Evolutionary conservation across 1,139 yeast genomes (phyloP), one percentile per base, ranked within the genome.

Genomic region (Citeromyces hawaiiensis): DNA sequence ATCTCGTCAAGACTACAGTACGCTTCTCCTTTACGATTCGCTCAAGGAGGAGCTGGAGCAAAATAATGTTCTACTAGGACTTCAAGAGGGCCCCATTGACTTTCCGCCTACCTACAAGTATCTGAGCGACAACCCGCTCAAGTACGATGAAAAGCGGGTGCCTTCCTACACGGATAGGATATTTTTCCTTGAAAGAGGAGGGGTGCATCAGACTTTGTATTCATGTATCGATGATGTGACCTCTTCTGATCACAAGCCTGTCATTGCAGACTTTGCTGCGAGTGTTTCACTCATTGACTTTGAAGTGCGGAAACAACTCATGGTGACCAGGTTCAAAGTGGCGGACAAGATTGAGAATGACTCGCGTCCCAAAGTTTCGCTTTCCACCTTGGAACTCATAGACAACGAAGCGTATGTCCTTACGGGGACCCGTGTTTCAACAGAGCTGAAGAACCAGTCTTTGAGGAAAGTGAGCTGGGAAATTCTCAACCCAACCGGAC

Each of bases 91-190:
- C 63, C 76, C 72, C 38, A 80, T 86, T 40, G 69, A 63, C 25
- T 91, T 91, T 52, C 71, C 80, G 39, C 98, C 98, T 9, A 91
- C 98, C 0, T 91, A 91, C 59, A 91, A 91, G 54, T 23, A 23
- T 7, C 21, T 4, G 7, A 19, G 21, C 11, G 27, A 23, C 27
- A 9, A 9, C 11, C 27, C 27, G 27, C 27, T 23, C 27, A 5
- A 23, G 27, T 91, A 82, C 58, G 94, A 91, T 54, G 91, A 91
- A 56, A 82, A 80, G 55, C 70, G 98, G 47, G 81, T 83, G 19
- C 98, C 98, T 1, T 87, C 97, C 0, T 91, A 97, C 97, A 88
- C 97, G 0, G 98, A 91, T 61, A 65, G 99, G 19, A 76, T 86
- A 36, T 68, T 87, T 40, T 83, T 68, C 53, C 66, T 71, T 36